Conservation (phyloP, 2,329 filamentous ascomycete genomes). For the Pestalotiopsis fici region DNA sequence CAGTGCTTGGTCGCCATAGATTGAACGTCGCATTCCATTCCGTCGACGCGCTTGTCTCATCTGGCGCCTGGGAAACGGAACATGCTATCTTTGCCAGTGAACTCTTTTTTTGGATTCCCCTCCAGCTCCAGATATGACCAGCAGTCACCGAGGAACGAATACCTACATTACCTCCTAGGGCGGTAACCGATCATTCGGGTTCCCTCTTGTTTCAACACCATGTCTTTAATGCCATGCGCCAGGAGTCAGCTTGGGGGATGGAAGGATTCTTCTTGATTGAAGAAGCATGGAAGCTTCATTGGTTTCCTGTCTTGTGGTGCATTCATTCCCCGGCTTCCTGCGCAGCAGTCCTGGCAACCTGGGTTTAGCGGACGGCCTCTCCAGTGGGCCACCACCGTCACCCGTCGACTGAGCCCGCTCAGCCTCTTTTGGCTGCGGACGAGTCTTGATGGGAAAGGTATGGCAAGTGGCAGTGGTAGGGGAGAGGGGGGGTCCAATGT, state of each 20-base stretch:
- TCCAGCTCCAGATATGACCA: not conserved
- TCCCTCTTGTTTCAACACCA: not conserved
- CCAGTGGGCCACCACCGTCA: not conserved
- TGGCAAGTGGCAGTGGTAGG: not conserved
- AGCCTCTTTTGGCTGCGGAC: conserved; percentile 7
- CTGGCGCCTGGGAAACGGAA: not conserved
- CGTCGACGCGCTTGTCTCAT: conserved; percentile 1
- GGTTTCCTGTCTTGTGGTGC: too few species aligned
- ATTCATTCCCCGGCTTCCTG: not conserved
- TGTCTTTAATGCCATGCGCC: not conserved
- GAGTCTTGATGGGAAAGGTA: not conserved
- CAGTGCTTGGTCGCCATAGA: not conserved
- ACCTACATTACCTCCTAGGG: not conserved
- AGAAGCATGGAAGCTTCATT: too few species aligned
- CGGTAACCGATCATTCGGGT: not conserved
- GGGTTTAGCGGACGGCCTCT: not conserved
- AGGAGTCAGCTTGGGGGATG: not conserved
- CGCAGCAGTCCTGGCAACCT: not conserved
- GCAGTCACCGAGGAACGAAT: not conserved
- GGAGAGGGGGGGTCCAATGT: not conserved
- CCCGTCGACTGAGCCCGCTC: conserved; percentile 4
- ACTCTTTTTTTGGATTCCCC: not conserved
- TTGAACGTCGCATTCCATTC: not conserved
- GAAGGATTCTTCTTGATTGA: not conserved
- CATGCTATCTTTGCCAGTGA: not conserved